Base-by-base conservation (phyloP, 73 alveolate species). In the Paramecium sonneborni region DNA sequence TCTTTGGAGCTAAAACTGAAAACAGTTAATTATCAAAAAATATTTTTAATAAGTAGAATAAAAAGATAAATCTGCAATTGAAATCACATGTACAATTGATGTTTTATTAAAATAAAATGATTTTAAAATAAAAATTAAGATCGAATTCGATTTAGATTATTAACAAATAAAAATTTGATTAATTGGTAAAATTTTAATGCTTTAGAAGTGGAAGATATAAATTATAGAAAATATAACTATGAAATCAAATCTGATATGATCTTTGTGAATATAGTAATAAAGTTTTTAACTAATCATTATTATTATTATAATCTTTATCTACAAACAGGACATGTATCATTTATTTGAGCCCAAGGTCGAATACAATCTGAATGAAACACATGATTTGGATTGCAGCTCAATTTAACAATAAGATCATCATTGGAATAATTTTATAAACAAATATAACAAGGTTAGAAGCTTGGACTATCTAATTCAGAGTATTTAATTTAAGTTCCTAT, bases 321-420 rank as follows among this genome's bases (percentile, higher is more conserved):
- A 85, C 96, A 93, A 46, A 88, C 86, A 8, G 96, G 96, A 55
- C 96, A 93, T 15, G 69, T 85, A 30, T 48, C 62, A 12, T 85
- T 52, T 46, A 41, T 46, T 41, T 84, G 70, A 46, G 85, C 57
- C 97, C 97, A 94, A 20, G 84, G 69, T 37, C 43, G 67, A 15
- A 94, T 93, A 69, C 97, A 94, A 11, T 93, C 95, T 21, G 88
- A 46, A 79, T 94, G 97, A 79, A 94, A 94, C 1, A 92, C 62
- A 28, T 94, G 97, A 23, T 39, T 20, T 24, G 90, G 76, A 79
- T 79, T 20, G 44, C 90, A 79, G 15, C 20, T 1, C 18, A 79
- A 79, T 79, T 23, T 8, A 2, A 79, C 39, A 11, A 79, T 21
- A 6, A 20, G 34, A 79, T 79, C 90, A 43, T 79, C 76, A 18